Conservation (phyloP, 140 eudicot species). For the Bidens hawaiensis region DNA sequence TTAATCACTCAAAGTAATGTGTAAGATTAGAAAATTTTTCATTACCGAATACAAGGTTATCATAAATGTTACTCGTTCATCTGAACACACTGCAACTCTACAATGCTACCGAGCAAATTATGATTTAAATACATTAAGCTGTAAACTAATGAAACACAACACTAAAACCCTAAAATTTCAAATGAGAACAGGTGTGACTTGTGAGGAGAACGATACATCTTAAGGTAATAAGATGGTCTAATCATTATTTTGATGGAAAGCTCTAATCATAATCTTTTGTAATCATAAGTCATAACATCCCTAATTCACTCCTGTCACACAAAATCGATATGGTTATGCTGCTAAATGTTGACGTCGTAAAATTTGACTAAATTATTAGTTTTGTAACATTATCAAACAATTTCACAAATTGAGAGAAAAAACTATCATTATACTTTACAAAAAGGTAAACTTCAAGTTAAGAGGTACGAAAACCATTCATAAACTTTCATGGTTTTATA, state of each 20-base stretch:
- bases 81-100: not conserved
- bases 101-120: not conserved
- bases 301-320: not conserved
- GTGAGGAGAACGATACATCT: not conserved
- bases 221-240: not conserved
- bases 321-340: not conserved
- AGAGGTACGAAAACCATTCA: too few relatives aligned
- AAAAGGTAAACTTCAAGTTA: not conserved
- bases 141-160: not conserved
- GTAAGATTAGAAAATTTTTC: not conserved
- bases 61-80: not conserved
- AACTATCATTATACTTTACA: not conserved
- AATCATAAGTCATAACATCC: not conserved
- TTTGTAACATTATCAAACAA: not conserved
- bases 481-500: slow-evolving; percentile 1
- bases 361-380: not conserved
- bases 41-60: not conserved
- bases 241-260: not conserved
- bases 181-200: too few relatives aligned
- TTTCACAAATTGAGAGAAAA: not conserved
- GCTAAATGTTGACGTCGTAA: not conserved
- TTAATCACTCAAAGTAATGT: not conserved
- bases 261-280: not conserved
- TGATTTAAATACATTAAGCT: not conserved
- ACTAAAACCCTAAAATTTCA: too few relatives aligned